These are phyloP conservation scores for Citrullus colocynthis DNA, from an alignment of 306 rosid species.

Conservation along the genomic window DNA sequence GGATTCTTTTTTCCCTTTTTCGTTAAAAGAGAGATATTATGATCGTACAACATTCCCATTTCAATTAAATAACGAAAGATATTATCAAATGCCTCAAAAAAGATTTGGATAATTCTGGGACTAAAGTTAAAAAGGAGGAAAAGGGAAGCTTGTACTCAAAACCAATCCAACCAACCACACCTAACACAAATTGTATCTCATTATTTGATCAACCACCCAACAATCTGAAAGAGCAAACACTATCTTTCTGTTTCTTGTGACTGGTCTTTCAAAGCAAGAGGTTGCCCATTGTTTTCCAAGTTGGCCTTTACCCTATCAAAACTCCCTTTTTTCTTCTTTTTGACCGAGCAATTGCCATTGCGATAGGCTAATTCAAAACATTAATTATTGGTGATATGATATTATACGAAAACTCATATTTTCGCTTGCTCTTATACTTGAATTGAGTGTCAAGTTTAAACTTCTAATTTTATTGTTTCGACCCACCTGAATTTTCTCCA, in stretches of 20 bases:
- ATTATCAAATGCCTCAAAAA: neutral
- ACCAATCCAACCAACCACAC: constrained; percentile 11
- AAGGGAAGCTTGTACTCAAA: neutral
- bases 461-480: neutral
- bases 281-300: constrained; percentile 13
- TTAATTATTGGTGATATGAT: neutral
- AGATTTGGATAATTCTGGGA: neutral
- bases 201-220: constrained; percentile 15
- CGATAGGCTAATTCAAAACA: neutral
- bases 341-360: neutral
- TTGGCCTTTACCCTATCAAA: constrained; percentile 4
- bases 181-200: constrained; percentile 13
- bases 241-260: neutral
- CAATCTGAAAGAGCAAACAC: neutral
- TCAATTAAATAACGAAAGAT: neutral
- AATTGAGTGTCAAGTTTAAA: neutral
- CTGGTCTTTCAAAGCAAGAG: neutral
- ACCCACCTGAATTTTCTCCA: neutral
- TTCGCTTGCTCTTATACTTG: neutral
- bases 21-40: neutral
- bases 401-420: neutral
- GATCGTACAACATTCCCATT: neutral
- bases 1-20: neutral
- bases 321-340: neutral
- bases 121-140: neutral